These are phyloP conservation scores for Plectosphaerella plurivora DNA, from an alignment of 2,329 filamentous ascomycete species.

Conservation along the genomic window DNA sequence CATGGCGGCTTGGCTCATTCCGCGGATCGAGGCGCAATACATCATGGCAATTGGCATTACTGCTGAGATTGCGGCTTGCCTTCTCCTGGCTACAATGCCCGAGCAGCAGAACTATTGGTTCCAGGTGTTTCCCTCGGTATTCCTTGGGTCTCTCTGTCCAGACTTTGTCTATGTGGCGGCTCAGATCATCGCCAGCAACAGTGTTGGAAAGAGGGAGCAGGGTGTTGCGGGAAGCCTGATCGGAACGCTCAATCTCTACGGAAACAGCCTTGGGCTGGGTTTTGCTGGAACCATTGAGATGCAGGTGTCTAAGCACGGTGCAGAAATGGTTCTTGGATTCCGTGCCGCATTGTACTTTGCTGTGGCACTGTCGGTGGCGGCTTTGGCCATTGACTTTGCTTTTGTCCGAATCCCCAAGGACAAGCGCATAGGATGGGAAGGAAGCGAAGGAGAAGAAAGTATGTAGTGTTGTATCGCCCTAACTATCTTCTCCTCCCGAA, in stretches of 20 bases:
- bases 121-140: slow-evolving; percentile 15
- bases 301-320: slow-evolving; percentile 9
- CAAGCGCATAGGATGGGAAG: slow-evolving; percentile 26
- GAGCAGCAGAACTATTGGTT: slow-evolving; percentile 18
- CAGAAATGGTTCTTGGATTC: slow-evolving; percentile 24
- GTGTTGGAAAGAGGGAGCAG: slow-evolving; percentile 40
- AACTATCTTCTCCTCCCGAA: no score
- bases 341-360: slow-evolving; percentile 36
- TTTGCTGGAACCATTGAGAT: slow-evolving; percentile 29
- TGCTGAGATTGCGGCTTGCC: slow-evolving; percentile 2
- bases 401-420: slow-evolving; percentile 37
- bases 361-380: slow-evolving; percentile 25
- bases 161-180: slow-evolving; percentile 47
- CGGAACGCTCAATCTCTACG: slow-evolving; percentile 25
- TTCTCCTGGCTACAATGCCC: slow-evolving; percentile 35
- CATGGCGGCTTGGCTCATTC: slow-evolving; percentile 39
- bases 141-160: slow-evolving; percentile 34
- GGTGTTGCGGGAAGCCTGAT: slow-evolving; percentile 46
- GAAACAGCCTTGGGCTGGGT: slow-evolving; percentile 23
- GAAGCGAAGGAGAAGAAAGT: no score
- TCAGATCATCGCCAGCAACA: slow-evolving; percentile 50
- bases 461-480: no score
- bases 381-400: slow-evolving; percentile 25
- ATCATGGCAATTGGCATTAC: slow-evolving; percentile 39
- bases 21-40: slow-evolving; percentile 39